Evolutionary conservation across 495 filamentous ascomycete species (phyloP), one percentile per base, ranked within the genome.

Genomic region (Trichocladium uniseriatum): DNA sequence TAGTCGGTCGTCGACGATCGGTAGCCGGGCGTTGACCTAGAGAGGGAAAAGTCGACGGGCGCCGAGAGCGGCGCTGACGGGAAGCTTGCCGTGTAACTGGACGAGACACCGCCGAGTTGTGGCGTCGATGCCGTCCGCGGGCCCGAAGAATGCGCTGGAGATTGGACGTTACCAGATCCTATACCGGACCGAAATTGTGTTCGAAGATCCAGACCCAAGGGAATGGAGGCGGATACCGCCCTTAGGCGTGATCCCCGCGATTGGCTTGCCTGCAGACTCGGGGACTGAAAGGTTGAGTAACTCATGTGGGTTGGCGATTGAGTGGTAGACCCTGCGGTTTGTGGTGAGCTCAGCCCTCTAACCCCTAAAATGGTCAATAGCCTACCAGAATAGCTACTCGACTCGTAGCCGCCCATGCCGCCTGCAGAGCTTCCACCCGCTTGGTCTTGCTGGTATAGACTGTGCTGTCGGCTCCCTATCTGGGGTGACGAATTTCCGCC

Each of bases 311-410:
- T 68, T 10, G 74, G 66, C 2, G 75, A 74, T 42, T 75, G 74
- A 15, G 72, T 61, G 31, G 69, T 71, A 16, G 72, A 66, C 29
- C 65, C 72, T 69, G 54, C 59, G 11, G 27, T 14, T 1, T 24
- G 18, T n/a, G 15, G 43, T 34, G 2, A 29, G 43, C 29, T 32
- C 31, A 32, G 10, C 5, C 42, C 28, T 8, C 24, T 9, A 10
- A 14, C 6, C 15, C 7, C 28, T 46, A 2, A 6, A n/a, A n/a
- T 8, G 6, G 29, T 31, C 37, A 19, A 46, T 10, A 14, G 62
- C 75, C 63, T 67, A 79, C 76, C 66, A 47, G 75, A 71, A 60
- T 76, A 79, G 36, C 67, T 67, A 60, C 66, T 69, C 27, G 68
- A 69, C 49, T 79, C 74, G 52, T 77, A 77, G 38, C 66, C 66